Conservation (phyloP, 2,329 filamentous ascomycete species). For the Balansia obtecta region DNA sequence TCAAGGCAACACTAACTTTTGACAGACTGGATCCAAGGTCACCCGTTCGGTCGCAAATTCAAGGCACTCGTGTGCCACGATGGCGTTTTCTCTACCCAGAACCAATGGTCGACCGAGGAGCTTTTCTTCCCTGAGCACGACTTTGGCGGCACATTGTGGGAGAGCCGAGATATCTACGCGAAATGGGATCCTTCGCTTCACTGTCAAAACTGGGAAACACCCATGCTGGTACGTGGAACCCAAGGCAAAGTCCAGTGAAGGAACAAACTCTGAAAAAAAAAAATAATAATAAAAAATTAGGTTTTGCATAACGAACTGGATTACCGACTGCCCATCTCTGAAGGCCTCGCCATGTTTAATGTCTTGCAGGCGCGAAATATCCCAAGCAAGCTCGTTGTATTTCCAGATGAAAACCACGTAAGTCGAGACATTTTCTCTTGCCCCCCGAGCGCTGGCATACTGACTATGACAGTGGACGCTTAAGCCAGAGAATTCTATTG, state of each 20-base stretch:
- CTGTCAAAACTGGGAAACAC: constrained; percentile 66
- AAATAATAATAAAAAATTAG: constrained; percentile 14
- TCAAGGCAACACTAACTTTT: constrained; percentile 15
- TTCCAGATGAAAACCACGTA: constrained; percentile 60
- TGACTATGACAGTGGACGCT: constrained; percentile 53
- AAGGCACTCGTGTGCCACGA: constrained; percentile 83
- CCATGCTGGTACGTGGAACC: constrained; percentile 51
- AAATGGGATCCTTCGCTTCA: constrained; percentile 57
- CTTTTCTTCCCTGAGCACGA: constrained; percentile 61
- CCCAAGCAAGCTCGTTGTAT: constrained; percentile 66
- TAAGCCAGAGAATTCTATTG: constrained; percentile 79
- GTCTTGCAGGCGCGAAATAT: constrained; percentile 65
- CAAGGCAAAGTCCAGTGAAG: neutral
- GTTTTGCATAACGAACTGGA: constrained; percentile 81
- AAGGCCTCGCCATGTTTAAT: constrained; percentile 78
- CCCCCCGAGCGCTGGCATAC: too few species aligned
- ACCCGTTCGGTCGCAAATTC: constrained; percentile 70
- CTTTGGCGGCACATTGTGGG: constrained; percentile 49
- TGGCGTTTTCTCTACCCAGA: constrained; percentile 64
- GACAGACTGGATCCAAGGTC: constrained; percentile 77
- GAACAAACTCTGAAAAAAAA: neutral
- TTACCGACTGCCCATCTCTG: constrained; percentile 74
- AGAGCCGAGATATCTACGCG: constrained; percentile 50
- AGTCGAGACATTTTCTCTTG: constrained; percentile 9
- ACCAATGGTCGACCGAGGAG: constrained; percentile 53